Evolutionary conservation across 2,329 filamentous ascomycete species (phyloP).

Genomic region (Aureobasidium pullulans): DNA sequence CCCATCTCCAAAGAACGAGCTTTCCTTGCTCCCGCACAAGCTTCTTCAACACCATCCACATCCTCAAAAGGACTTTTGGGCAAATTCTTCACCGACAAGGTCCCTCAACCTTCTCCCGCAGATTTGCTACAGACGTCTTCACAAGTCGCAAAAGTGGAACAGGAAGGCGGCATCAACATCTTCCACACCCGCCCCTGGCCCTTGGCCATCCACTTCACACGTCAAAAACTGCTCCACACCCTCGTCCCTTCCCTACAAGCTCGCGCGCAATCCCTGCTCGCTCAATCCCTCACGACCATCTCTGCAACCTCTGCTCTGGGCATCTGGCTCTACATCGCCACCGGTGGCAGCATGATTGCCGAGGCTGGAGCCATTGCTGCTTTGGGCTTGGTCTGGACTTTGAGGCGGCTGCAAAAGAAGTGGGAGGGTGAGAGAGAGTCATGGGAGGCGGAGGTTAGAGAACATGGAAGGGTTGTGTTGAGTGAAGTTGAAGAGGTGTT

Average conservation of each 20-base stretch:
- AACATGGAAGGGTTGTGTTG: slow-evolving; percentile 51
- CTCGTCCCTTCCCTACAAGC: slow-evolving; percentile 38
- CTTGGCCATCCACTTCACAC: slow-evolving; percentile 62
- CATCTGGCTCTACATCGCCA: slow-evolving; percentile 48
- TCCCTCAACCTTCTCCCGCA: slow-evolving; percentile 17
- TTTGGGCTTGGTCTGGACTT: slow-evolving; percentile 49
- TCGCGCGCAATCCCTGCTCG: slow-evolving; percentile 45
- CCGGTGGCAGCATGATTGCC: slow-evolving; percentile 45
- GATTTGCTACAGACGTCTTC: slow-evolving; percentile 24
- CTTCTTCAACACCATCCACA: slow-evolving; percentile 18
- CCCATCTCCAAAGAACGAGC: slow-evolving; percentile 20
- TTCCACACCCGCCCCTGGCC: slow-evolving; percentile 54
- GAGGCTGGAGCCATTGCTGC: slow-evolving; percentile 54
- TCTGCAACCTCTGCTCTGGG: slow-evolving; percentile 48
- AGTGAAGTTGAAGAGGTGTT: slow-evolving; percentile 46
- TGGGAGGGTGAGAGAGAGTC: slow-evolving; percentile 48
- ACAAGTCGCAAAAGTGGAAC: slow-evolving; percentile 21
- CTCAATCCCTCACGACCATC: slow-evolving; percentile 68
- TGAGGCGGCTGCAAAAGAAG: slow-evolving; percentile 50
- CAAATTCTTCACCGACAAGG: slow-evolving; percentile 2
- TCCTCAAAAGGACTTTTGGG: slow-evolving; percentile 6
- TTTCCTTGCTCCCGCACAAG: neutral
- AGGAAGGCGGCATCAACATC: slow-evolving; percentile 25
- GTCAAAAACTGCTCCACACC: slow-evolving; percentile 41
- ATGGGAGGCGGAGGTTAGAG: slow-evolving; percentile 48